Evolutionary conservation across 768 basidiomycete genomes (phyloP).

Genomic region (Boletus rubescentipes): DNA sequence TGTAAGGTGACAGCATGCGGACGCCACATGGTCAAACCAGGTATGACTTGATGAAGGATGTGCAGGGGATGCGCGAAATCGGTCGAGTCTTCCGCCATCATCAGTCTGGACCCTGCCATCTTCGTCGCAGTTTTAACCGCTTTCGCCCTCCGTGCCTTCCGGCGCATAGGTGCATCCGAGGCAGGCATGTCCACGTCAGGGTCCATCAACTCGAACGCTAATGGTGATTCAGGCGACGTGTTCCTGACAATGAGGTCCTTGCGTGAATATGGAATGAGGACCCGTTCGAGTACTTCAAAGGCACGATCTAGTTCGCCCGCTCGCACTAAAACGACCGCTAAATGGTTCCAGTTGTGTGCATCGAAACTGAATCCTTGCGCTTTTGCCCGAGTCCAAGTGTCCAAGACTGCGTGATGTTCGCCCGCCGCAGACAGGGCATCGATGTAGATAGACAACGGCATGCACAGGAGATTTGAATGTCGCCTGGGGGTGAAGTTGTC

Average conservation of each 20-base stretch:
- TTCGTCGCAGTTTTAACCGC: constrained; percentile 21
- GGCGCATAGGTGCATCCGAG: constrained; percentile 32
- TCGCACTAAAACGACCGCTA: constrained; percentile 70
- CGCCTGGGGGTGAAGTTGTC: constrained; percentile 24
- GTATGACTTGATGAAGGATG: constrained; percentile 60
- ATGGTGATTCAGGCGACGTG: constrained; percentile 38
- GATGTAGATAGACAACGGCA: constrained; percentile 81
- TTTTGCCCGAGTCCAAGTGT: constrained; percentile 65
- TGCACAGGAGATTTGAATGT: constrained; percentile 60
- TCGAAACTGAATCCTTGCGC: constrained; percentile 73
- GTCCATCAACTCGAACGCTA: constrained; percentile 35
- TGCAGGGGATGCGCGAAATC: constrained; percentile 62
- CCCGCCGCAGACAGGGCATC: constrained; percentile 68
- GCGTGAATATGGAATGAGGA: constrained; percentile 62
- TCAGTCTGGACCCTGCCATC: constrained; percentile 14
- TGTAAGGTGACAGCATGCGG: constrained; percentile 54
- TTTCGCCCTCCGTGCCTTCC: constrained; percentile 24
- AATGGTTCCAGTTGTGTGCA: constrained; percentile 89
- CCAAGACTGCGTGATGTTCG: constrained; percentile 57
- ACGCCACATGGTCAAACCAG: constrained; percentile 64
- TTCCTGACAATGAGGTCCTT: constrained; percentile 29
- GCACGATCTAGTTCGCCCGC: constrained; percentile 82
- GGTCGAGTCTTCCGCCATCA: constrained; percentile 20
- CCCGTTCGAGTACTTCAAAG: constrained; percentile 76
- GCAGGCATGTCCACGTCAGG: constrained; percentile 27